Percentiles rank a stretch among this genome's conserved stretches.
Evolutionary conservation across 2,329 filamentous ascomycete genomes (phyloP).

Genomic region (Aspergillus sp.): DNA sequence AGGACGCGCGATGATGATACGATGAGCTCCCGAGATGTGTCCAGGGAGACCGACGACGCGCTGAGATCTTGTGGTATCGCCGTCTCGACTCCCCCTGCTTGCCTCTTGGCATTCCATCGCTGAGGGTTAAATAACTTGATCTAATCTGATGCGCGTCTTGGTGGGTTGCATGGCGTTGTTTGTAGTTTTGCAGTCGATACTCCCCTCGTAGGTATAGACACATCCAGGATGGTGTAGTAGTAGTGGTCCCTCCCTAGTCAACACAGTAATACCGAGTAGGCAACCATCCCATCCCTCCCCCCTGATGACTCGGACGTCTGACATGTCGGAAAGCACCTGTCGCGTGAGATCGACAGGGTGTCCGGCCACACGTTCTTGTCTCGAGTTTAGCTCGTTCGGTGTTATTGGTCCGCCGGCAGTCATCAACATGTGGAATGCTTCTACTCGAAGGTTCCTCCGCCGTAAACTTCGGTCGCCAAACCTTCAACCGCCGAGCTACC

Average conservation of each 20-base stretch:
- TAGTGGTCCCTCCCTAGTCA: not conserved
- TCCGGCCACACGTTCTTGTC: not conserved
- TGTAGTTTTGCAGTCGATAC: not conserved
- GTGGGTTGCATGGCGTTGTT: not conserved
- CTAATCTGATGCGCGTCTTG: slow-evolving; percentile 54
- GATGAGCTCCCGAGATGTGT: slow-evolving; percentile 24
- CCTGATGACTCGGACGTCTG: not conserved
- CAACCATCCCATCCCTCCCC: not conserved
- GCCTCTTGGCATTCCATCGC: slow-evolving; percentile 24
- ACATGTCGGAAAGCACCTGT: not conserved
- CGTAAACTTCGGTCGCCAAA: no score
- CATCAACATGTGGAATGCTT: not conserved
- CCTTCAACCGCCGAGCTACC: no score
- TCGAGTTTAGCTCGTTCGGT: not conserved
- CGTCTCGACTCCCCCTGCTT: slow-evolving; percentile 18
- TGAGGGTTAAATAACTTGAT: slow-evolving; percentile 60
- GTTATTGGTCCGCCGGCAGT: not conserved
- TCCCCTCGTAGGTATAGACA: no score
- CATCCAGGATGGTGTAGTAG: no score
- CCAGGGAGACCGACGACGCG: slow-evolving; percentile 6
- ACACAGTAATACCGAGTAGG: not conserved
- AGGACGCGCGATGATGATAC: slow-evolving; percentile 22
- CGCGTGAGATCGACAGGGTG: slow-evolving; percentile 1
- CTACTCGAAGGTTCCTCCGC: no score
- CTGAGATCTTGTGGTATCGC: slow-evolving; percentile 24